Conservation (phyloP, 208 protist species). For the Leishmania guyanensis region DNA sequence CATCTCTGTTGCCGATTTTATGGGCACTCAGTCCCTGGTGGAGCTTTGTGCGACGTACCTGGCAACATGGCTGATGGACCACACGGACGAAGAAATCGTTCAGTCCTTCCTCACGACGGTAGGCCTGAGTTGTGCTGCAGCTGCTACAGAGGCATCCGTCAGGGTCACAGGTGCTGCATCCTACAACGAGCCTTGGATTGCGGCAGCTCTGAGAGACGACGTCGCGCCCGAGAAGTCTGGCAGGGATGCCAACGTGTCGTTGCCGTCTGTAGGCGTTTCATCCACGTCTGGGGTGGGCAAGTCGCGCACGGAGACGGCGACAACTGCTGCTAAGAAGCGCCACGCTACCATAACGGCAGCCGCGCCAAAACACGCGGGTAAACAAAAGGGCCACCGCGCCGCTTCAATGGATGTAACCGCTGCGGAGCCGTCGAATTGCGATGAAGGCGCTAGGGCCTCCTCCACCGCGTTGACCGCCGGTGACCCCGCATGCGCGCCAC, state of each 20-base stretch:
- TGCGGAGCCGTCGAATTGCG: neutral
- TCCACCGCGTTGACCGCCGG: neutral
- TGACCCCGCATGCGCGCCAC: neutral
- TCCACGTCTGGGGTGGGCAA: neutral
- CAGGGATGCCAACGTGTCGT: neutral
- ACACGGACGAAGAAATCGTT: constrained; percentile 56
- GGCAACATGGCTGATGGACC: constrained; percentile 59
- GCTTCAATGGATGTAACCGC: neutral
- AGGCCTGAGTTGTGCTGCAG: neutral
- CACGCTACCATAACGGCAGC: neutral
- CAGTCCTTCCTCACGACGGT: constrained; percentile 36
- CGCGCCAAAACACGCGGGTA: neutral
- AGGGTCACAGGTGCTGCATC: neutral
- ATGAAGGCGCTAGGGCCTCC: neutral
- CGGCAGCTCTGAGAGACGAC: neutral
- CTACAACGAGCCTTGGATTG: constrained; percentile 25
- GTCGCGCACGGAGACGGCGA: neutral
- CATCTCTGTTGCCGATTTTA: constrained; percentile 55
- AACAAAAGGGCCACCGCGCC: neutral
- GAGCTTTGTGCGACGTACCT: constrained; percentile 52
- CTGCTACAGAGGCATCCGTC: neutral
- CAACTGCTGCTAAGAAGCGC: neutral
- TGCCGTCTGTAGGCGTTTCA: neutral
- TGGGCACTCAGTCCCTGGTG: constrained; percentile 47
- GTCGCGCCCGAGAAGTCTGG: neutral